Percentiles rank a stretch among this genome's conserved stretches.
These are phyloP conservation scores for Chaetomium sp. DNA, from an alignment of 2,329 filamentous ascomycete species.

Conservation along the genomic window DNA sequence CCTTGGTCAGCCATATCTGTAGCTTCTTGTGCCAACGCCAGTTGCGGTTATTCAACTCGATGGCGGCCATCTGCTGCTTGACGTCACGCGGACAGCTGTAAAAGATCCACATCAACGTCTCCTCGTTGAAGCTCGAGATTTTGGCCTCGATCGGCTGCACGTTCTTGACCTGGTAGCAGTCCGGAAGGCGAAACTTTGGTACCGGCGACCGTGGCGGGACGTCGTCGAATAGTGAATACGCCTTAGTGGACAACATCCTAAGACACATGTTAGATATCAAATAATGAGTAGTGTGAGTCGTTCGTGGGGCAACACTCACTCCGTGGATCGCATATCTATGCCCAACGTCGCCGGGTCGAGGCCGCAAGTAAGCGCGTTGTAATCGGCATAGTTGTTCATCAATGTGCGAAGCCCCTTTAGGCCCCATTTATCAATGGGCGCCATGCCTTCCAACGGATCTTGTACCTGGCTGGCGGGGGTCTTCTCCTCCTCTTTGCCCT, in stretches of 20 bases:
- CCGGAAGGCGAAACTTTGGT: constrained; percentile 52
- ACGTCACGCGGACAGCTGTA: constrained; percentile 58
- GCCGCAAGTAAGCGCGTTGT: constrained; percentile 53
- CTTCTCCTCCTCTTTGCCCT: constrained; percentile 40
- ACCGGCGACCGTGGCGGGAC: constrained; percentile 51
- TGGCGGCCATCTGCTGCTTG: constrained; percentile 57
- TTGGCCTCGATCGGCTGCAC: constrained; percentile 60
- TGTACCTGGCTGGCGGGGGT: constrained; percentile 36
- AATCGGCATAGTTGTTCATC: constrained; percentile 59
- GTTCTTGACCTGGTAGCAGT: constrained; percentile 62
- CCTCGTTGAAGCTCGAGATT: constrained; percentile 60
- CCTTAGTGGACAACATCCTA: constrained; percentile 52
- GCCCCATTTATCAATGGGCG: constrained; percentile 57
- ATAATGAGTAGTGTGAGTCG: too few relatives aligned
- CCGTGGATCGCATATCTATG: constrained; percentile 50
- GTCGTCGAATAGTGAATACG: constrained; percentile 57
- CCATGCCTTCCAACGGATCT: constrained; percentile 56
- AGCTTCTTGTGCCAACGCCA: constrained; percentile 65
- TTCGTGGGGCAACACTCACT: constrained; percentile 39
- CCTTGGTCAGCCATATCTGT: constrained; percentile 61
- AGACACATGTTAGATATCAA: background rate
- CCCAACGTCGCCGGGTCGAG: constrained; percentile 53
- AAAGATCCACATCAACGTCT: constrained; percentile 64
- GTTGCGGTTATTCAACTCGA: constrained; percentile 56
- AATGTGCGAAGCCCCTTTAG: constrained; percentile 57